Evolutionary conservation across 352 stramenopile genomes (phyloP), one percentile per base, ranked within the genome.

Genomic region (Globisporangium okanoganense): DNA sequence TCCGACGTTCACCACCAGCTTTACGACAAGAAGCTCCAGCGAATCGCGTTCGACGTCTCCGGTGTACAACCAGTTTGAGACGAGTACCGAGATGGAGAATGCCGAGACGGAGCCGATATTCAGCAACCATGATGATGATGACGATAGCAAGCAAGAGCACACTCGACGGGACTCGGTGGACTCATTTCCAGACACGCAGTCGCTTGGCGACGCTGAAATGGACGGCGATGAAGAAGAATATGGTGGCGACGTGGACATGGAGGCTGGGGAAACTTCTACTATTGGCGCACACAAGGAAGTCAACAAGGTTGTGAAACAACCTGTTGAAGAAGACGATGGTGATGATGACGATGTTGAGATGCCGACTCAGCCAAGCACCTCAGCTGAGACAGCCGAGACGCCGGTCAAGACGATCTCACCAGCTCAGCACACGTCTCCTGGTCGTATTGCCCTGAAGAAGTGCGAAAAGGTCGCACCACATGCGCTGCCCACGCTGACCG

Each of bases 141-240:
- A 43, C 27, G 40, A 45, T 10, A 58, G 69, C 44, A 57, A 67
- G 24, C 13, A 35, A 31, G 72, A 14, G 38, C 62, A 70, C 43
- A 36, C 65, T 53, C 62, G 36, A 20, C 24, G 59, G 5, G 69
- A 73, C 22, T 74, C 69, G 50, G 64, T 70, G 25, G 67, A 68
- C n/a, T 75, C 64, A 29, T 56, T 59, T 61, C 73, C 65, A 24
- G 65, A 78, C 31, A 90, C 78, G 6, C 74, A 90, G 58, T 56
- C 56, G 20, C 58, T 90, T n/a, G 75, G 78, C 5, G 75, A 85
- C 6, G 57, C 20, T 4, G 66, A 75, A 9, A 55, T 50, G 25
- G 38, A 63, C 0, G 61, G 68, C 44, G 66, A 55, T 13, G 52
- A 62, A 6, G 40, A 48, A 5, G 38, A 65, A 3, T 38, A 61